These are phyloP conservation scores for Adiantum capillusveneris DNA, from an alignment of 75 land plant genomes.

Conservation along the genomic window DNA sequence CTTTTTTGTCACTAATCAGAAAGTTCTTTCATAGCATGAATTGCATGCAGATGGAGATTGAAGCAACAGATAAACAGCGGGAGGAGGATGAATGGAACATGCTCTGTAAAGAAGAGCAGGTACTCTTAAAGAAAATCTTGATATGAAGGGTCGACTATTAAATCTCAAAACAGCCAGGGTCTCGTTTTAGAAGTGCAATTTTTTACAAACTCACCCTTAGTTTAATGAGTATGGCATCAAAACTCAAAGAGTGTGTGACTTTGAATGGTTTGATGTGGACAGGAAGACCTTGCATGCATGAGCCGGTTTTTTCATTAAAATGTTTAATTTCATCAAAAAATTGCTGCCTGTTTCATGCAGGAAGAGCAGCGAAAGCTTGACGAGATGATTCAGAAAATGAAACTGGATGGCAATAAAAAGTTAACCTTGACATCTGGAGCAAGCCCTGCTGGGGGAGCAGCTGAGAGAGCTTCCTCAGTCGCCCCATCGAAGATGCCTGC, in stretches of 20 bases:
- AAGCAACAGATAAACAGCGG: constrained; percentile 26
- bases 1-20: too few species aligned
- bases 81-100: constrained; percentile 45
- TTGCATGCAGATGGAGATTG: constrained; percentile 27
- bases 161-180: not conserved
- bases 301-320: too few species aligned
- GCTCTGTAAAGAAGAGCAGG: constrained; percentile 44
- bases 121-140: too few species aligned
- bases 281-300: too few species aligned
- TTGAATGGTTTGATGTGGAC: not conserved
- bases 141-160: too few species aligned
- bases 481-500: not conserved
- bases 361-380: constrained; percentile 13
- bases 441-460: not conserved
- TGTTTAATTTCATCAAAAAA: too few species aligned
- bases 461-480: not conserved
- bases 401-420: not conserved
- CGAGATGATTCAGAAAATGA: constrained; percentile 14
- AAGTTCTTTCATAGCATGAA: too few species aligned
- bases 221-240: not conserved
- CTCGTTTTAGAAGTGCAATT: not conserved
- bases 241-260: not conserved
- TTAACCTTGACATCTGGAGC: not conserved
- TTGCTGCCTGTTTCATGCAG: not conserved
- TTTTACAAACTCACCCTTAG: not conserved